Conservation (phyloP, 1,139 yeast genomes). For the Wickerhamiella infanticola region DNA sequence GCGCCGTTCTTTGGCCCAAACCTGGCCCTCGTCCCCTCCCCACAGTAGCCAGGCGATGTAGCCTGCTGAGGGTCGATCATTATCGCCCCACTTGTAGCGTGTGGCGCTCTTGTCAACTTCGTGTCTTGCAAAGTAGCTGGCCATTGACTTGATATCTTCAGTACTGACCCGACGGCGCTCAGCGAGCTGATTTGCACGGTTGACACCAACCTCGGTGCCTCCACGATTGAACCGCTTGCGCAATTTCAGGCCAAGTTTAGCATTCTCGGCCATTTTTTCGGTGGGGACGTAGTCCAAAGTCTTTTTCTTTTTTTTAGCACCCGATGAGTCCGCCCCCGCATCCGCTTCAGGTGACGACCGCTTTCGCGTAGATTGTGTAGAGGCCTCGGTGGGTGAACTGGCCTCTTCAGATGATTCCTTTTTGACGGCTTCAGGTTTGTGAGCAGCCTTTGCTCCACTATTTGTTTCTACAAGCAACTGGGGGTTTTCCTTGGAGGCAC, state of each 20-base stretch:
- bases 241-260: background rate
- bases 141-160: background rate
- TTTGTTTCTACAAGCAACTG: background rate
- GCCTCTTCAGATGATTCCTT: background rate
- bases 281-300: background rate
- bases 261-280: background rate
- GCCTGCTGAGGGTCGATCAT: background rate
- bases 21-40: background rate
- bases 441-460: background rate
- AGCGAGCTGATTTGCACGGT: background rate
- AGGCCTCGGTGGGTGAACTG: background rate
- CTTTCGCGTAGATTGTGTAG: background rate
- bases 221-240: background rate
- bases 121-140: background rate
- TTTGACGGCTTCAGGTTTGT: background rate
- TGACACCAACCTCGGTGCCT: background rate
- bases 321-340: background rate
- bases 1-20: background rate
- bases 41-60: background rate
- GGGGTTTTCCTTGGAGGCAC: background rate
- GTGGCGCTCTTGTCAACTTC: background rate
- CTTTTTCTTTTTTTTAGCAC: background rate
- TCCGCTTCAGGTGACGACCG: background rate
- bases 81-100: background rate
- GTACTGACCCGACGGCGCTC: background rate